These are phyloP conservation scores for Vicia faba DNA, from an alignment of 306 rosid genomes.

Conservation along the genomic window DNA sequence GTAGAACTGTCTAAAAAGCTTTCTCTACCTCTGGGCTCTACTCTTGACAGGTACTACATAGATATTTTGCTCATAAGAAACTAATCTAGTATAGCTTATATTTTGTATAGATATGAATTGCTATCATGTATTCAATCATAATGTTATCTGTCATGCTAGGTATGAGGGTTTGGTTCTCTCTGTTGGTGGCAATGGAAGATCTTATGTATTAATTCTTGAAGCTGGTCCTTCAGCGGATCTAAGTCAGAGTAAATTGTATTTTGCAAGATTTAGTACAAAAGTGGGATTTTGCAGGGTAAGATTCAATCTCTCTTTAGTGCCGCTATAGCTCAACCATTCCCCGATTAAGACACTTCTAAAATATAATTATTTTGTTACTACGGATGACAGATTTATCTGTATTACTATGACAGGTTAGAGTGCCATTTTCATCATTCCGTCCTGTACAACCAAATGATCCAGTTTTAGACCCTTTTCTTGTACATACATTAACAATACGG, in stretches of 20 bases:
- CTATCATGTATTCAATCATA: too few relatives aligned
- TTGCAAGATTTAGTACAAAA: constrained; percentile 84
- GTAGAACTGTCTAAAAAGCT: constrained; percentile 85
- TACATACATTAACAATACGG: constrained; percentile 92
- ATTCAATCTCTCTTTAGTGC: constrained; percentile 22
- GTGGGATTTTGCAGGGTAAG: constrained; percentile 95
- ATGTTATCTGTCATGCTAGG: constrained; percentile 59
- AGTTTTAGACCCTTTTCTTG: constrained; percentile 86
- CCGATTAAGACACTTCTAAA: constrained; percentile 1
- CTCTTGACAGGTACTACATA: constrained; percentile 80
- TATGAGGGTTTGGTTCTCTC: constrained; percentile 96
- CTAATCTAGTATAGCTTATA: constrained; percentile 5
- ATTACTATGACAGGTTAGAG: constrained; percentile 74
- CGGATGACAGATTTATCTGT: constrained; percentile 24
- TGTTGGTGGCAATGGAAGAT: constrained; percentile 94
- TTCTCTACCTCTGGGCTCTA: constrained; percentile 83
- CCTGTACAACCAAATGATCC: constrained; percentile 93
- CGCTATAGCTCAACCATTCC: constrained; percentile 17
- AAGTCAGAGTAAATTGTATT: constrained; percentile 86
- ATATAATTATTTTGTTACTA: constrained; percentile 7
- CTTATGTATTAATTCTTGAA: constrained; percentile 85
- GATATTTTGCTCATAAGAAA: not conserved
- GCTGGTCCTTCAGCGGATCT: constrained; percentile 81
- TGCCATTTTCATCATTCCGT: constrained; percentile 93
- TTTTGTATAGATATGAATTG: constrained; percentile 32